phyloP scores from a whole-genome alignment of 2,329 filamentous ascomycete genomes.

The Clarireedia paspali region DNA sequence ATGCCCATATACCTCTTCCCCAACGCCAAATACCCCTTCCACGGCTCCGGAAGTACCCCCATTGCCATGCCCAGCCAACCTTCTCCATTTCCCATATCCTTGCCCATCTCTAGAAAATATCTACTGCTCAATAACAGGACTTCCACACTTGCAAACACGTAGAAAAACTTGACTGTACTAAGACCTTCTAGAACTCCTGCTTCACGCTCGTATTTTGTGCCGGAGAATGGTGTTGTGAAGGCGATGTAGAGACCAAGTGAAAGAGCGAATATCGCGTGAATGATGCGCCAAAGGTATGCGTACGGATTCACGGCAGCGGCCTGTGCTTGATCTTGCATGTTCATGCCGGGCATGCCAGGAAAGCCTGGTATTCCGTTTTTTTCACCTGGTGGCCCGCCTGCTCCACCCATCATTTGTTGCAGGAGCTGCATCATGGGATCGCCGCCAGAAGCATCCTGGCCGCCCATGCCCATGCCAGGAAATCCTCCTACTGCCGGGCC shows the following conservation, averaged over 20 bases:
- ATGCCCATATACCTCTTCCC: conserved; percentile 62
- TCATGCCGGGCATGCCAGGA: conserved; percentile 18
- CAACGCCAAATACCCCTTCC: conserved; percentile 53
- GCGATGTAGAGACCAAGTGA: conserved; percentile 64
- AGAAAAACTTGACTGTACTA: conserved; percentile 53
- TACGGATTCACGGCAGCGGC: conserved; percentile 34
- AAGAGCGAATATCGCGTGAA: conserved; percentile 67
- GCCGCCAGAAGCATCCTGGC: conserved; percentile 28
- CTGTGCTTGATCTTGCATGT: conserved; percentile 16
- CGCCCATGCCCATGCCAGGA: conserved; percentile 21
- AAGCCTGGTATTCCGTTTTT: conserved; percentile 32
- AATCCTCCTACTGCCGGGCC: conserved; percentile 11
- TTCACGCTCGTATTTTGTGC: conserved; percentile 45
- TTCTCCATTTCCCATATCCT: conserved; percentile 38
- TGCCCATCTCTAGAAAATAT: conserved; percentile 59
- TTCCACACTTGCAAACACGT: conserved; percentile 73
- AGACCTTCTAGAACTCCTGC: conserved; percentile 16
- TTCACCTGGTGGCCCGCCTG: conserved; percentile 33
- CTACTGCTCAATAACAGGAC: conserved; percentile 62
- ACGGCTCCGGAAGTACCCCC: conserved; percentile 58
- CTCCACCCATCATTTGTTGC: conserved; percentile 58
- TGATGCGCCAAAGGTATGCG: conserved; percentile 58
- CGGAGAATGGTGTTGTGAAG: conserved; percentile 59
- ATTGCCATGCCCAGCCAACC: conserved; percentile 58
- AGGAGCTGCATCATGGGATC: conserved; percentile 70